Evolutionary conservation across 305 asterid species (phyloP), one percentile per base, ranked within the genome.

Genomic region (Fraxinus greggii): DNA sequence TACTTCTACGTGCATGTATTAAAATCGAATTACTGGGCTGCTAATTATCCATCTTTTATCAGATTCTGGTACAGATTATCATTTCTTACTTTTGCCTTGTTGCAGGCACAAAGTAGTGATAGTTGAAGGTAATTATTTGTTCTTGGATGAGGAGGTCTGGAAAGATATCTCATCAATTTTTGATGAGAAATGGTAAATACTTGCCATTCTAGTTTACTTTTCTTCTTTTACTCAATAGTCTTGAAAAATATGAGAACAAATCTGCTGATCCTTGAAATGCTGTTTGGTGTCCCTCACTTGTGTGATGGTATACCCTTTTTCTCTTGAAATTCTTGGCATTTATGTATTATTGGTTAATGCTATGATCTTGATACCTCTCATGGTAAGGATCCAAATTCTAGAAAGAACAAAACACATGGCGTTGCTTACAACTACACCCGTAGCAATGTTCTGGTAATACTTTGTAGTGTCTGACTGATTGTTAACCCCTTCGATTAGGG

Each of bases 111-210:
- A 96, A 88, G 91, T 96, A 76, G 93, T 96, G 84, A 90, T 96
- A 86, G 98, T 92, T 75, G 99, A 94, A 89, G 98, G 98, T 61
- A 93, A 93, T 85, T 96, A 96, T 90, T 87, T 96, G 91, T 89
- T 96, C 69, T 83, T 93, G 89, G 95, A 92, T 33, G 93, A 92
- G 76, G 94, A 89, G 28, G 83, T 81, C 76, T 96, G 99, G 99
- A 90, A 88, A 86, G 98, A 93, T 82, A 80, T 96, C 85, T 89
- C 98, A 78, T 86, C 88, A 69, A 77, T 88, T 83, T 91, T 96
- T 76, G 97, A 96, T 76, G 98, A 94, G 88, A 96, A 92, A 83
- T 96, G 99, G 99, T 96, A 91, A 91, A 84, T 21, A 36, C 36
- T 73, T 56, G 48, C 78, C 67, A 24, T 42, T 28, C 31, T 51